Evolutionary conservation across 2,329 filamentous ascomycete species (phyloP).

Genomic region (Alternaria sp.): DNA sequence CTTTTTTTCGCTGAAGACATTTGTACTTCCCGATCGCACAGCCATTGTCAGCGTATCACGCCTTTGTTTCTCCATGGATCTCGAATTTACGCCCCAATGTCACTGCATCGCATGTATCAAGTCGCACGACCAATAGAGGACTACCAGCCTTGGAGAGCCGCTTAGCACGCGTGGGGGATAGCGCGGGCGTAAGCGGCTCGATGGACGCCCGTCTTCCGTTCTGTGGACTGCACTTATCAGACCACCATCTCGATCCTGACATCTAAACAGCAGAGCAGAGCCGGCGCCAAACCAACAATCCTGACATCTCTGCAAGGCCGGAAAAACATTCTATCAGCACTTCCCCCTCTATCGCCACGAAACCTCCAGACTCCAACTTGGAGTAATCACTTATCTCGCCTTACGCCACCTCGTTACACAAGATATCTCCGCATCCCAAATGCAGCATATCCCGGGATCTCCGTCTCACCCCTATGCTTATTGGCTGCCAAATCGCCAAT

Average conservation of each 20-base stretch:
- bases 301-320: background rate
- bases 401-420: slow-evolving; percentile 20
- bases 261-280: no score
- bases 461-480: no score
- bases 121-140: slow-evolving; percentile 5
- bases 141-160: background rate
- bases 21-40: background rate
- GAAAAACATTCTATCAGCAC: background rate
- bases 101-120: background rate
- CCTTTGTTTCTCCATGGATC: background rate
- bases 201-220: background rate
- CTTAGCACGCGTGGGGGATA: slow-evolving; percentile 12
- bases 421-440: background rate
- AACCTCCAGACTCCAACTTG: background rate
- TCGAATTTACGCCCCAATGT: background rate
- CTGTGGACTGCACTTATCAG: no score
- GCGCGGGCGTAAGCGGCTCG: slow-evolving; percentile 8
- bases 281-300: no score
- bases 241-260: no score
- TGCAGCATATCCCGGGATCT: slow-evolving; percentile 11
- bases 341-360: no score
- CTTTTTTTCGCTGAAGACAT: background rate
- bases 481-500: no score
- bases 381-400: slow-evolving; percentile 5
- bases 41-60: background rate